A percentile compares a stretch with the other conserved stretches of the same genome.
These are phyloP conservation scores for Chalaropsis thielavioides DNA, from an alignment of 2,329 filamentous ascomycete genomes.

Conservation along the genomic window DNA sequence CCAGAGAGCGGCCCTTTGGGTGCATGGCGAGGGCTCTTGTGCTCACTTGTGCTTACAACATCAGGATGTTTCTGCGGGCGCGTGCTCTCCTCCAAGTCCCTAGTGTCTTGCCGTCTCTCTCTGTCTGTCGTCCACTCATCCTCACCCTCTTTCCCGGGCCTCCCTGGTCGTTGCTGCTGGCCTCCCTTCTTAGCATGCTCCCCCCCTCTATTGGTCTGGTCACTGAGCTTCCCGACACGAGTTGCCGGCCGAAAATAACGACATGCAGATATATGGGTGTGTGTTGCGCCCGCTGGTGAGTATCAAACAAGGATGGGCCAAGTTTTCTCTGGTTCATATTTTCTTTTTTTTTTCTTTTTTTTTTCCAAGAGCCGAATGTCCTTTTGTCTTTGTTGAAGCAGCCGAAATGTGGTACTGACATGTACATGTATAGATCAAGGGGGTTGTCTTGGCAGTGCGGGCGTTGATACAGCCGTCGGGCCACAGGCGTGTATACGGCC, in stretches of 20 bases:
- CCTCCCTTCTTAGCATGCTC: not conserved
- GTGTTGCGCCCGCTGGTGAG: not conserved
- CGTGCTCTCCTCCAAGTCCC: not conserved
- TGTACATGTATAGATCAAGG: too few species aligned
- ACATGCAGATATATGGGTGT: not conserved
- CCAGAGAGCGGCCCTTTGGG: too few species aligned
- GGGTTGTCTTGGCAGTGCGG: too few species aligned
- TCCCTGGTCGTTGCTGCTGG: not conserved
- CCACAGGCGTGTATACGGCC: too few species aligned
- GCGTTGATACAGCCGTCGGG: too few species aligned
- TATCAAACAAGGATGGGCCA: not conserved
- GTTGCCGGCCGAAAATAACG: not conserved
- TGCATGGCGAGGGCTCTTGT: not conserved
- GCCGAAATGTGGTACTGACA: too few species aligned
- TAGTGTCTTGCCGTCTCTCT: not conserved
- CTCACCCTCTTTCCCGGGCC: not conserved
- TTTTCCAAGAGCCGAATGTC: not conserved
- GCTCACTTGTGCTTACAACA: not conserved
- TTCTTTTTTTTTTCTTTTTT: not conserved
- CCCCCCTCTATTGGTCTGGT: not conserved
- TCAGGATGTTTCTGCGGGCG: not conserved
- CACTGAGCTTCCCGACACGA: not conserved
- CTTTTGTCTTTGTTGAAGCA: not conserved
- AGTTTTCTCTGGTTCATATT: not conserved
- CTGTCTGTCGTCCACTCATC: not conserved